Base-by-base conservation (phyloP, 2,329 filamentous ascomycete genomes). In the Hypoxylon sp. region DNA sequence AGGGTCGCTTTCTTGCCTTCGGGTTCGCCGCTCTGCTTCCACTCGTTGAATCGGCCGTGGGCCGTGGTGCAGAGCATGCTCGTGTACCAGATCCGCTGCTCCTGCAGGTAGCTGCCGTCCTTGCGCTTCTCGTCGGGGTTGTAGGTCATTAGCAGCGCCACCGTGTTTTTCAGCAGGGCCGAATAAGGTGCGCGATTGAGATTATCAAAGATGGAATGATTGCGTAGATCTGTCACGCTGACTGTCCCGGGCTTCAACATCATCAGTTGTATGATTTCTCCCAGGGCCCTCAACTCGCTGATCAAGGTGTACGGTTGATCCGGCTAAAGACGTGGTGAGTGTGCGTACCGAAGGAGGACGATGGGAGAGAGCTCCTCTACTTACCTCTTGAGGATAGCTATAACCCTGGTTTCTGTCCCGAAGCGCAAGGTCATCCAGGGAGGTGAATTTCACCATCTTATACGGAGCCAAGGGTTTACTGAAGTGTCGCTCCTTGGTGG, bases 271-370 rank as follows among this genome's bases (percentile, higher is more conserved):
- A 75, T 58, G 50, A 75, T 67, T 59, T 75, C 72, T 17, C 71
- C 74, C 4, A 75, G 17, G 1, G 73, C 71, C 39, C 73, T 70
- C 59, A 72, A 72, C 56, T 75, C 74, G 54, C 71, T 75, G 50
- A 73, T 46, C 19, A 74, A 64, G 2, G 74, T 76, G 65, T 75
- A 76, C 5, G 72, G 72, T 56, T 74, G 73, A 22, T 64, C 56
- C 13, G 44, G 17, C 73, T 75, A 34, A 17, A 22, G 30, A 51
- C 19, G 11, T 41, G 37, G 62, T 73, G 30, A 71, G 34, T 43
- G 53, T 17, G 4, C n/a, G 28, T 37, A 7, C 6, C 20, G 28
- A 43, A 22, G 19, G 8, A 37, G 41, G 15, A 28, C 30, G n/a
- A 24, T 19, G 11, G 32, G 17, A 8, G n/a, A 28, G 24, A 5